Conservation (phyloP, 352 stramenopile species). For the Pythium catenulatum region DNA sequence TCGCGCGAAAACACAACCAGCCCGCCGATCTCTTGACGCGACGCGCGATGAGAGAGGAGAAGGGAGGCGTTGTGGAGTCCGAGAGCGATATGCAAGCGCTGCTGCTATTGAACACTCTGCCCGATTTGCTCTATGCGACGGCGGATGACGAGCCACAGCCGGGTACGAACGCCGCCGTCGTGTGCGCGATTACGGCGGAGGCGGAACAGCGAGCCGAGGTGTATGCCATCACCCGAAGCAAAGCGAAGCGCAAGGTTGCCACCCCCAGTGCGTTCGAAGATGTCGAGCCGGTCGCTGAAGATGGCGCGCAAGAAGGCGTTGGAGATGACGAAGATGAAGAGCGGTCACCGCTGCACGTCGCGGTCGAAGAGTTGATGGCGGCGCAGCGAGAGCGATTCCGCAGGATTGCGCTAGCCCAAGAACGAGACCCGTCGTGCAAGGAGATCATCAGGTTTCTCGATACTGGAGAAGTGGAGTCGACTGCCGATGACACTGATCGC, state of each 20-base stretch:
- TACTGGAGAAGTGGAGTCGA: neutral
- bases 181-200: neutral
- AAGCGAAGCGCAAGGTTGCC: neutral
- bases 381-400: constrained; percentile 10
- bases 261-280: neutral
- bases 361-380: neutral
- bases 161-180: too few species aligned
- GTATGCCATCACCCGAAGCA: neutral
- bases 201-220: neutral
- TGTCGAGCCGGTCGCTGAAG: neutral
- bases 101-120: neutral
- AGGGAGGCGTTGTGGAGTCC: neutral
- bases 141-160: neutral
- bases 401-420: neutral
- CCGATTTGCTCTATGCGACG: neutral
- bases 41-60: neutral
- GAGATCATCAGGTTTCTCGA: neutral
- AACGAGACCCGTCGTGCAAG: neutral
- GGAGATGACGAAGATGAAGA: neutral
- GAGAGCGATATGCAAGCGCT: neutral
- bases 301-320: neutral
- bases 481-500: neutral
- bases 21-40: neutral
- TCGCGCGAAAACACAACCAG: constrained; percentile 5
- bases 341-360: neutral